These are phyloP conservation scores for Primulina huaijiensis DNA, from an alignment of 257 asterid genomes.

Conservation along the genomic window DNA sequence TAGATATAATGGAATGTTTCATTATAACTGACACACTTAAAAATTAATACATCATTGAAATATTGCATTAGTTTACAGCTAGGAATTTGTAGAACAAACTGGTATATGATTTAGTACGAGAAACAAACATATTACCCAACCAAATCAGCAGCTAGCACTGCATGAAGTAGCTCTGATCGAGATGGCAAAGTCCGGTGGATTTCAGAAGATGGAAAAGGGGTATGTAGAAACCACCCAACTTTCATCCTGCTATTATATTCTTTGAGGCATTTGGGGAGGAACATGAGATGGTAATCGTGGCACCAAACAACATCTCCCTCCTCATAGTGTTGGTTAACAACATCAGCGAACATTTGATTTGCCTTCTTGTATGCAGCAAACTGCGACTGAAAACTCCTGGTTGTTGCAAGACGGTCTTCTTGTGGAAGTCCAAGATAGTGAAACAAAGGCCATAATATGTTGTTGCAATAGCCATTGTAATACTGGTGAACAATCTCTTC, in stretches of 20 bases:
- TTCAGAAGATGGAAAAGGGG: constrained; percentile 96
- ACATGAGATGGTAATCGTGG: constrained; percentile 96
- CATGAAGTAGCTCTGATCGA: constrained; percentile 75
- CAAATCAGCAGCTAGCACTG: constrained; percentile 87
- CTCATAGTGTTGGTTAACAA: constrained; percentile 63
- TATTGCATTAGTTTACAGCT: constrained; percentile 11
- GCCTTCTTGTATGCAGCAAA: constrained; percentile 84
- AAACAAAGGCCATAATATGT: constrained; percentile 87
- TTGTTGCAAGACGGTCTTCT: constrained; percentile 90
- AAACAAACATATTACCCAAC: constrained; percentile 59
- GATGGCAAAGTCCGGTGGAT: constrained; percentile 93
- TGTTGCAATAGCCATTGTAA: constrained; percentile 92
- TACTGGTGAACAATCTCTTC: constrained; percentile 92
- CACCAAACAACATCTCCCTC: constrained; percentile 98
- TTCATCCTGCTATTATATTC: constrained; percentile 70
- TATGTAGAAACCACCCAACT: constrained; percentile 97
- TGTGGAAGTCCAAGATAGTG: constrained; percentile 96
- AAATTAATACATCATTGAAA: background rate
- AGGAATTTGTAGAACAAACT: constrained; percentile 5
- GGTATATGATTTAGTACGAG: constrained; percentile 5
- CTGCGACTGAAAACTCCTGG: constrained; percentile 90
- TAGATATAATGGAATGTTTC: background rate
- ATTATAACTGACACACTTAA: background rate
- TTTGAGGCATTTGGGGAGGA: constrained; percentile 81
- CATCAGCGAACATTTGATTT: constrained; percentile 93